Percentiles rank a stretch among this genome's conserved stretches.
phyloP scores from a whole-genome alignment of 371 early-diverging fungal species.

The Chytridiales sp. region DNA sequence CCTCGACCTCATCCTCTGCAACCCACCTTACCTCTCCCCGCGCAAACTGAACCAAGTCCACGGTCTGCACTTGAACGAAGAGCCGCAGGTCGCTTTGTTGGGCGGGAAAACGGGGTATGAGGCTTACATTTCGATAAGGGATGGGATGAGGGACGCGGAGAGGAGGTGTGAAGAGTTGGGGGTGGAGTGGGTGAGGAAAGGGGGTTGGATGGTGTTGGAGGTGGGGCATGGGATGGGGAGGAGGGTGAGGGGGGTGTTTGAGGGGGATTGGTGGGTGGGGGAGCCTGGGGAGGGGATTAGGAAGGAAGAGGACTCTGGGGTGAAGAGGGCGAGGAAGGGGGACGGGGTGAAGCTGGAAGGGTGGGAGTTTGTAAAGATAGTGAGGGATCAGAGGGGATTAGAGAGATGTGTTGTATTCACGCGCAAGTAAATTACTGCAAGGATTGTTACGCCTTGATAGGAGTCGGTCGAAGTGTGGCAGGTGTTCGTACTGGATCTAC shows the following conservation, averaged over 20 bases:
- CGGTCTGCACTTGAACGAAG: conserved; percentile 44
- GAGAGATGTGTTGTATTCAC: conserved; percentile 22
- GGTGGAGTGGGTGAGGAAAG: conserved; percentile 29
- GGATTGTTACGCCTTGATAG: too few relatives aligned
- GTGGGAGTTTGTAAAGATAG: conserved; percentile 15
- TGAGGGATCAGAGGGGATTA: conserved; percentile 11
- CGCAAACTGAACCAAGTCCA: conserved; percentile 36
- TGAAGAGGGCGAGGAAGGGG: background rate
- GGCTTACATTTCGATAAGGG: conserved; percentile 58
- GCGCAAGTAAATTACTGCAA: too few relatives aligned
- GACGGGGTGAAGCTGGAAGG: background rate
- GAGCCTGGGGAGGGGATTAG: background rate
- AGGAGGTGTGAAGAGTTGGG: conserved; percentile 6
- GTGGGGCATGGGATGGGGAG: conserved; percentile 68
- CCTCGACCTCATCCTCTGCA: conserved; percentile 70
- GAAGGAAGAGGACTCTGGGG: background rate
- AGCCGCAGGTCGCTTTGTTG: conserved; percentile 66
- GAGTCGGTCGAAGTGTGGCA: too few relatives aligned
- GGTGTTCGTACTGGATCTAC: too few relatives aligned
- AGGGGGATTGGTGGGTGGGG: conserved; percentile 9
- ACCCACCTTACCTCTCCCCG: conserved; percentile 70
- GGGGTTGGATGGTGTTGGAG: conserved; percentile 60
- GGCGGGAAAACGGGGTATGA: conserved; percentile 66
- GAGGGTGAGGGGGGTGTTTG: conserved; percentile 59
- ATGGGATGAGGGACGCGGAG: conserved; percentile 35